These are phyloP conservation scores for Geotrichum macrosporum DNA, from an alignment of 1,139 yeast species.

Conservation along the genomic window DNA sequence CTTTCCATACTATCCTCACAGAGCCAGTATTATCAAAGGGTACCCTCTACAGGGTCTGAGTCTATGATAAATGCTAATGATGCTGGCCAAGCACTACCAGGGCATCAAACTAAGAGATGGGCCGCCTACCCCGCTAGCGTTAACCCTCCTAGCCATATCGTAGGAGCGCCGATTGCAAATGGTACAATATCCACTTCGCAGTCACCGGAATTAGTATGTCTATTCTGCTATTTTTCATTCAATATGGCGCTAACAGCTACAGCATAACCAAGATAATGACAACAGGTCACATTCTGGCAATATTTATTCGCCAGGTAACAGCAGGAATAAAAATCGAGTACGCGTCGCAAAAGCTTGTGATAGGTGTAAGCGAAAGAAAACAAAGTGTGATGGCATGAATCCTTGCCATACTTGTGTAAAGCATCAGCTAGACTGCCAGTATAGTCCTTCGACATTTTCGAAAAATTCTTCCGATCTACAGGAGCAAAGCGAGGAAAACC, in stretches of 20 bases:
- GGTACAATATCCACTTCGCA: neutral
- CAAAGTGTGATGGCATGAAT: slow-evolving; percentile 55
- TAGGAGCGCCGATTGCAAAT: neutral
- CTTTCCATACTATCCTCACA: neutral
- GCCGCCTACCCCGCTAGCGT: too few species aligned
- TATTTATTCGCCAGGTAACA: neutral
- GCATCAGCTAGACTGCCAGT: slow-evolving; percentile 45
- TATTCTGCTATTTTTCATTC: neutral
- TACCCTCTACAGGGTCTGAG: too few species aligned
- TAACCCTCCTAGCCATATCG: too few species aligned
- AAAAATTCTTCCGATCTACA: neutral
- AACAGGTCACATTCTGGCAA: too few species aligned
- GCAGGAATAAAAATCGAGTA: slow-evolving; percentile 16
- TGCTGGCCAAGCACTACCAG: too few species aligned
- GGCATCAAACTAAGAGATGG: too few species aligned
- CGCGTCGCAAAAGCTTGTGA: slow-evolving; percentile 56
- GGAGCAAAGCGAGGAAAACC: neutral
- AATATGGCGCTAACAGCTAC: too few species aligned
- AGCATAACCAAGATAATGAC: neutral
- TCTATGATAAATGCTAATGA: too few species aligned
- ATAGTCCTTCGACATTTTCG: slow-evolving; percentile 19
- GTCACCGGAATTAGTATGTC: slow-evolving; percentile 3
- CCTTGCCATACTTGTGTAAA: slow-evolving; percentile 54
- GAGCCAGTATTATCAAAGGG: neutral
- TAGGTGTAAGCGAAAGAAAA: slow-evolving; percentile 56